phyloP scores from a whole-genome alignment of 2,329 filamentous ascomycete genomes.

The Aspergillus sclerotialis region DNA sequence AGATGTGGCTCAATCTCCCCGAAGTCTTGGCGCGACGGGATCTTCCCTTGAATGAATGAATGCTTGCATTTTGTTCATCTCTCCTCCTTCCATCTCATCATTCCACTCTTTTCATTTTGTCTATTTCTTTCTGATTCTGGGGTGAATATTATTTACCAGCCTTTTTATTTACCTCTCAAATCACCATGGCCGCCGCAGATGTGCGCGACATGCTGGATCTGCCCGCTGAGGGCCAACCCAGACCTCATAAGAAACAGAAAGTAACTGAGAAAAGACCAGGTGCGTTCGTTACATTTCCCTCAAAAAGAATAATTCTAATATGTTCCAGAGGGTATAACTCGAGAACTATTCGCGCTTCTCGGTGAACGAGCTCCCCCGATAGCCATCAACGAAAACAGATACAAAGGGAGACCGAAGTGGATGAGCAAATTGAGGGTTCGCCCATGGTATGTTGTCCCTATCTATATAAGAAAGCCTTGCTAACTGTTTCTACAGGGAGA shows the following conservation, averaged over 20 bases:
- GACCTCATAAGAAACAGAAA: slow-evolving; percentile 70
- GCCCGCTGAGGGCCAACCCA: slow-evolving; percentile 52
- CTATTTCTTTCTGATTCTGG: background rate
- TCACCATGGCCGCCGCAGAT: slow-evolving; percentile 65
- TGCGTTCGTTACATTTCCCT: slow-evolving; percentile 32
- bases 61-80: background rate
- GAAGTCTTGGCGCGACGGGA: slow-evolving; percentile 18
- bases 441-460: slow-evolving; percentile 45
- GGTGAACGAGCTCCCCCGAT: slow-evolving; percentile 47
- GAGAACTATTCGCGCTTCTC: slow-evolving; percentile 45
- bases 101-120: background rate
- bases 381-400: slow-evolving; percentile 46
- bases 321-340: slow-evolving; percentile 45
- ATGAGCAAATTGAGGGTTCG: slow-evolving; percentile 37
- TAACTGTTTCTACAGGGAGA: slow-evolving; percentile 48
- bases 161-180: slow-evolving; percentile 4
- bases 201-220: slow-evolving; percentile 84
- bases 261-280: slow-evolving; percentile 52
- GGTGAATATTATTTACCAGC: background rate
- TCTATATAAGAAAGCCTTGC: slow-evolving; percentile 29
- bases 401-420: slow-evolving; percentile 45
- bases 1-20: slow-evolving; percentile 17
- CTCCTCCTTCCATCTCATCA: slow-evolving; percentile 1
- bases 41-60: slow-evolving; percentile 1
- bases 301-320: slow-evolving; percentile 2